Percentiles rank a stretch among this genome's conserved stretches.
Conservation (phyloP, 2,329 filamentous ascomycete genomes). For the Aspergillus floridensis region DNA sequence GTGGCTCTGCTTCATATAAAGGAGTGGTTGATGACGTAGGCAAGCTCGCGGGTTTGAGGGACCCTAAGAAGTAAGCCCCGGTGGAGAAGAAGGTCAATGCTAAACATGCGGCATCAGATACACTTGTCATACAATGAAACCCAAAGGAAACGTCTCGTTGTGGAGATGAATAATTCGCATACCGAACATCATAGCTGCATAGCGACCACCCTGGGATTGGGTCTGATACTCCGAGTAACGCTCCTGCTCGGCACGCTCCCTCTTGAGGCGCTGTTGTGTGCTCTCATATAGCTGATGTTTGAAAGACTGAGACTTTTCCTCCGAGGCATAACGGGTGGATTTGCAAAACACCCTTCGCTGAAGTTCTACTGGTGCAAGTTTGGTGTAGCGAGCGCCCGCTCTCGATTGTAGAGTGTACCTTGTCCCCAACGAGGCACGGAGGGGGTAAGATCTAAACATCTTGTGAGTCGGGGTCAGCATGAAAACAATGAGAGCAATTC, state of each 20-base stretch:
- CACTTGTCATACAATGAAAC: background rate
- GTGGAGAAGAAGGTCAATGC: constrained; percentile 52
- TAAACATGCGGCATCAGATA: constrained; percentile 26
- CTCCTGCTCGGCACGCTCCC: constrained; percentile 57
- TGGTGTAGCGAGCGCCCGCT: background rate
- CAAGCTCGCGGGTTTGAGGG: constrained; percentile 46
- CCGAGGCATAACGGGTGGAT: constrained; percentile 9
- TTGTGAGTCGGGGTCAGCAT: background rate
- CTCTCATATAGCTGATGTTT: constrained; percentile 62
- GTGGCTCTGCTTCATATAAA: constrained; percentile 48
- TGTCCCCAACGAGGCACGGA: background rate
- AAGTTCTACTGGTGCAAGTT: background rate
- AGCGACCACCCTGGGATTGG: constrained; percentile 38
- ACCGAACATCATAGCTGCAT: constrained; percentile 40
- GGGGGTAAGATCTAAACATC: background rate
- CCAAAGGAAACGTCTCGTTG: background rate
- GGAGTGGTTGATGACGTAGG: constrained; percentile 56
- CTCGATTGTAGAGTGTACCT: background rate
- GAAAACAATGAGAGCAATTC: background rate
- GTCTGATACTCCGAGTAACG: constrained; percentile 47
- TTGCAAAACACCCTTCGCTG: background rate
- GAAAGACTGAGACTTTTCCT: constrained; percentile 49
- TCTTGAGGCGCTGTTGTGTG: constrained; percentile 56
- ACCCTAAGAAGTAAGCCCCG: constrained; percentile 57
- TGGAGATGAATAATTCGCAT: constrained; percentile 11